Evolutionary conservation across 2,329 filamentous ascomycete species (phyloP).

Genomic region (Xylaria sp.): DNA sequence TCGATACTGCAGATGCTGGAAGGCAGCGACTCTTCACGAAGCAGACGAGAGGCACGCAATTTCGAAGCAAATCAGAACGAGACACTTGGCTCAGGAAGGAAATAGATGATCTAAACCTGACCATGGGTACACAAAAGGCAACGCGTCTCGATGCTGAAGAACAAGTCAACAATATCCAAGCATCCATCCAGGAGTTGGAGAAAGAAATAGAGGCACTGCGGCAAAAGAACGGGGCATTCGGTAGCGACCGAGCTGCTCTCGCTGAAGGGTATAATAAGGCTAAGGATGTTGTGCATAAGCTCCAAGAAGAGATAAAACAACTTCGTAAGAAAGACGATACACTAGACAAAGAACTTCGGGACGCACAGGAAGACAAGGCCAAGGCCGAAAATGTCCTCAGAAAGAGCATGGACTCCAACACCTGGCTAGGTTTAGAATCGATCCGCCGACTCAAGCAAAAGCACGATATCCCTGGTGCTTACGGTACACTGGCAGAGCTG

Average conservation of each 20-base stretch:
- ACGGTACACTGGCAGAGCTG: conserved; percentile 93
- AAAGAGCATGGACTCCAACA: conserved; percentile 89
- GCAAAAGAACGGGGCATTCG: conserved; percentile 80
- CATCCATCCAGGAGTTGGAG: conserved; percentile 77
- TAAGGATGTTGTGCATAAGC: conserved; percentile 79
- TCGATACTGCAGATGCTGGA: conserved; percentile 79
- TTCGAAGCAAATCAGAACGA: conserved; percentile 87
- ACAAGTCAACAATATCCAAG: conserved; percentile 78
- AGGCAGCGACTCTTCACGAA: conserved; percentile 88
- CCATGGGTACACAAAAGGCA: conserved; percentile 81
- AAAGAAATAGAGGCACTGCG: conserved; percentile 76
- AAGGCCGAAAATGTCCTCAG: conserved; percentile 81
- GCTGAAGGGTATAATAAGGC: conserved; percentile 79
- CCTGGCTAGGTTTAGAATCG: conserved; percentile 85
- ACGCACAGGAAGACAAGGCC: conserved; percentile 79
- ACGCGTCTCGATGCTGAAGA: conserved; percentile 86
- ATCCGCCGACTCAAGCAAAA: conserved; percentile 85
- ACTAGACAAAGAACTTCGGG: conserved; percentile 79
- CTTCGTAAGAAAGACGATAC: conserved; percentile 91
- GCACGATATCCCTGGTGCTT: conserved; percentile 83
- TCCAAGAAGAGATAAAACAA: conserved; percentile 87
- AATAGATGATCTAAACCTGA: conserved; percentile 80
- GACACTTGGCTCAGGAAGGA: conserved; percentile 84
- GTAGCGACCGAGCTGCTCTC: conserved; percentile 76
- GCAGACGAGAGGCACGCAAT: conserved; percentile 87